phyloP scores from a whole-genome alignment of 768 basidiomycete species.

The Phallus indusiatus region DNA sequence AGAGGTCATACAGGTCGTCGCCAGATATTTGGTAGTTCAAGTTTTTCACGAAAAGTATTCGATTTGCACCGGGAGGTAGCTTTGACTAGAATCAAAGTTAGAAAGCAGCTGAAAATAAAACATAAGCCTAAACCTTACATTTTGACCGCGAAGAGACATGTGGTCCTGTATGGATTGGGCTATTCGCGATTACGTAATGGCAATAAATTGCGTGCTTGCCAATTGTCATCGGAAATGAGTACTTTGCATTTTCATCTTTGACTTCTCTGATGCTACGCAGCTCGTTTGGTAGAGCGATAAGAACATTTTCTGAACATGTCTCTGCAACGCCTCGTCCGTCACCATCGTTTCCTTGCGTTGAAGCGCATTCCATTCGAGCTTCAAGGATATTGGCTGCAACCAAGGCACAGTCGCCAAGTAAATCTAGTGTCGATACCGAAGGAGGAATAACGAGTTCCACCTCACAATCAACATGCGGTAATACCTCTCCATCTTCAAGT shows the following conservation, averaged over 20 bases:
- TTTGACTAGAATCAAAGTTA: conserved; percentile 43
- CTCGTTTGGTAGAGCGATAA: neutral
- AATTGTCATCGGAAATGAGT: too few relatives aligned
- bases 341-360: conserved; percentile 63
- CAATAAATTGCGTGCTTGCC: neutral
- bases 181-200: neutral
- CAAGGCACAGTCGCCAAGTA: conserved; percentile 11
- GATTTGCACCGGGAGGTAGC: conserved; percentile 85
- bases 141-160: conserved; percentile 9
- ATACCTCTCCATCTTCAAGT: conserved; percentile 23
- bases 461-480: too few relatives aligned
- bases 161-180: too few relatives aligned
- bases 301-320: neutral
- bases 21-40: conserved; percentile 88
- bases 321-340: neutral
- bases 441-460: too few relatives aligned
- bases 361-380: conserved; percentile 67
- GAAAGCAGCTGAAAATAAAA: neutral
- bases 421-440: conserved; percentile 16
- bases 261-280: neutral
- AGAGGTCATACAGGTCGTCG: conserved; percentile 92
- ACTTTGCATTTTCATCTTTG: neutral
- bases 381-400: conserved; percentile 37
- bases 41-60: conserved; percentile 90
- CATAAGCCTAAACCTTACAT: neutral